Percentiles rank a stretch among this genome's conserved stretches.
Evolutionary conservation across 345 rosid genomes (phyloP).

Genomic region (Kandelia obovata): DNA sequence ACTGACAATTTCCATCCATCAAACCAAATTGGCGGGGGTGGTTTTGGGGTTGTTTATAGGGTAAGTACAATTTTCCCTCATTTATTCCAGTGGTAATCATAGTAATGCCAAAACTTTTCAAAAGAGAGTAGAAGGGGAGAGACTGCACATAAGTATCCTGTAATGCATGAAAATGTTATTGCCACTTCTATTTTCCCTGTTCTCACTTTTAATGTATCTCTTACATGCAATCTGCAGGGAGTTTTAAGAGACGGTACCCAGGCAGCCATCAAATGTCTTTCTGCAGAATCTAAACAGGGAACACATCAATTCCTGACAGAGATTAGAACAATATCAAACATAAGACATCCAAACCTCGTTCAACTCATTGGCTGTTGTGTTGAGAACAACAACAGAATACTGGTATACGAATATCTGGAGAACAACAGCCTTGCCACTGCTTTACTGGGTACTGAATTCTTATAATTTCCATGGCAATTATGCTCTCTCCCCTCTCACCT

Average conservation of each 20-base stretch:
- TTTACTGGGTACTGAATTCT: conserved; percentile 42
- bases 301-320: conserved; percentile 57
- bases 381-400: conserved; percentile 45
- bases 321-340: conserved; percentile 50
- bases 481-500: not conserved
- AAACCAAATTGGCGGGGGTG: conserved; percentile 70
- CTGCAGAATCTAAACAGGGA: conserved; percentile 66
- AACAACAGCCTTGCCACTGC: conserved; percentile 62
- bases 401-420: conserved; percentile 66
- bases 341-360: conserved; percentile 61
- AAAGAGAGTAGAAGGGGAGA: not conserved
- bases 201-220: not conserved
- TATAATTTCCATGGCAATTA: not conserved
- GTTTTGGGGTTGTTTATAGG: conserved; percentile 85
- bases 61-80: conserved; percentile 37
- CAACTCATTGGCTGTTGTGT: conserved; percentile 63
- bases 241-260: conserved; percentile 49
- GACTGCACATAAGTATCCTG: too few species aligned
- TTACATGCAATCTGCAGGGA: conserved; percentile 40
- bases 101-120: not conserved
- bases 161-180: not conserved
- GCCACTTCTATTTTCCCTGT: not conserved
- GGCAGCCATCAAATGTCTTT: conserved; percentile 56
- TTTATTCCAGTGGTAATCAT: not conserved
- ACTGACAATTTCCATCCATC: conserved; percentile 62